Evolutionary conservation across 768 basidiomycete genomes (phyloP), one percentile per base, ranked within the genome.

Genomic region (Lentinula sp.): DNA sequence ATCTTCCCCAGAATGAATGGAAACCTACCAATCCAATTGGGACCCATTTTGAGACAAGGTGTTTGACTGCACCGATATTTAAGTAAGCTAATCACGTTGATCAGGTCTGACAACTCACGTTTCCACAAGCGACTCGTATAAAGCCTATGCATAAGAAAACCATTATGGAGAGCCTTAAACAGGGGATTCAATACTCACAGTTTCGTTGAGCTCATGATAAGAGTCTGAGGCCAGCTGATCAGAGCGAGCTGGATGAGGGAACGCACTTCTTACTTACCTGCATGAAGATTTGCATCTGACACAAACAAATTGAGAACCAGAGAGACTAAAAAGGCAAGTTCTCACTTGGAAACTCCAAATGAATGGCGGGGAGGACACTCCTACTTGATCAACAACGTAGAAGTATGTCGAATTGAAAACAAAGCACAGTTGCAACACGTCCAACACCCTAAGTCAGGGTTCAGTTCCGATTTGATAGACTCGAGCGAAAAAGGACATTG

Each of bases 261-360:
- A 10, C n/a, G 0, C 8, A 2, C 23, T 13, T 32, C 36, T 23
- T 28, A 6, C 57, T 48, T 46, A 45, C 57, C 37, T 48, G 45
- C 57, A 59, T 59, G 28, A 59, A 37, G 12, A 59, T 49, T 49
- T 59, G 57, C 10, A 39, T 59, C 57, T 59, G 28, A 8, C 51
- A 12, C 15, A 36, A 32, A 48, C 6, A 10, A 9, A 18, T 2
- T 16, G 36, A 15, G 20, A 28, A 28, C 28, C 28, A 28, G 28
- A 28, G 28, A 28, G 28, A 28, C 28, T 59, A 4, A 7, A 3
- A 59, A 28, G 54, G 9, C 45, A 36, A 13, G 33, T 12, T 32
- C 33, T 59, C 32, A 48, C 57, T 28, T 59, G 48, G 37, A 59
- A 33, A 28, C 46, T 59, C 57, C 57, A 59, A n/a, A 59, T n/a